Conservation (phyloP, 345 rosid genomes). For the Eucalyptus urophylla region DNA sequence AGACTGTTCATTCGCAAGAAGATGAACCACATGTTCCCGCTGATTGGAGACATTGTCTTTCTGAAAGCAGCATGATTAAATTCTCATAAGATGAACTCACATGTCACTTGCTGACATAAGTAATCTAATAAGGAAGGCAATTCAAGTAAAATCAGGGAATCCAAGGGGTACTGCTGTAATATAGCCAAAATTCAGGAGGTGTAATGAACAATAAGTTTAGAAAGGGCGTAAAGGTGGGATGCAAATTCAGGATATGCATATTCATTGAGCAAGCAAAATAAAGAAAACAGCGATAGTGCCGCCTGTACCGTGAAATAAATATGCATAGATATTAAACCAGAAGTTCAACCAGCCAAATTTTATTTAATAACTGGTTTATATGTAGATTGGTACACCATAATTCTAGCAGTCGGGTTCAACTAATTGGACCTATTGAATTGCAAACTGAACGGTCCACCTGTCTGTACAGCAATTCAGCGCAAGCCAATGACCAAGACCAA, state of each 20-base stretch:
- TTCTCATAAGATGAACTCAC: neutral
- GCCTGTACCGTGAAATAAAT: neutral
- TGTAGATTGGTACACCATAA: neutral
- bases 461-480: neutral
- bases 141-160: neutral
- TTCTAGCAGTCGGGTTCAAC: neutral
- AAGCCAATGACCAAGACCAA: neutral
- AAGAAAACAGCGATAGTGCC: neutral
- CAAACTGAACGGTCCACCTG: neutral
- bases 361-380: neutral
- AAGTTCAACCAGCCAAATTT: neutral
- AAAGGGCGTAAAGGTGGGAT: neutral
- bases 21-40: constrained; percentile 91
- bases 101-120: neutral
- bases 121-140: neutral
- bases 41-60: constrained; percentile 93
- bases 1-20: constrained; percentile 90
- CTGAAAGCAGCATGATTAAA: constrained; percentile 17
- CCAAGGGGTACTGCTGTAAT: neutral
- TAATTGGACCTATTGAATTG: neutral
- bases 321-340: neutral
- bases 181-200: neutral
- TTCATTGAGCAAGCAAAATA: neutral
- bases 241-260: neutral
- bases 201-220: neutral